phyloP scores from a whole-genome alignment of 1,284 basidiomycete genomes.

The Tilletia walkeri region DNA sequence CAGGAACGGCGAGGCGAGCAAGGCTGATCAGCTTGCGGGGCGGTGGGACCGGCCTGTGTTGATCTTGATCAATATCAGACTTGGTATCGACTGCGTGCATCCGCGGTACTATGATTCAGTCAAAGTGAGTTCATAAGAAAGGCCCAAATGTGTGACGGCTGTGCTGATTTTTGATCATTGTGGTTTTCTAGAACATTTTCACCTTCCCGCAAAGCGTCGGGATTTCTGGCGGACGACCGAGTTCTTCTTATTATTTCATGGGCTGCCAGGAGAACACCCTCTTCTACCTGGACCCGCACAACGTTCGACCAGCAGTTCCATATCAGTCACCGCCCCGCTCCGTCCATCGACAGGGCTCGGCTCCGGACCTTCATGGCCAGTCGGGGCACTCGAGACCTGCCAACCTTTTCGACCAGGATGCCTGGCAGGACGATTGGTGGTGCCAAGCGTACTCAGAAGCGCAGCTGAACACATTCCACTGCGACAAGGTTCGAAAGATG shows the following conservation, averaged over 20 bases:
- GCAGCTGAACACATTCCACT: conserved; percentile 86
- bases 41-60: conserved; percentile 82
- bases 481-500: conserved; percentile 90
- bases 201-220: conserved; percentile 92
- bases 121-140: conserved; percentile 64
- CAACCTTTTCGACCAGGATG: conserved; percentile 17
- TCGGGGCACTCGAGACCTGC: conserved; percentile 13
- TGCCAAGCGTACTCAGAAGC: conserved; percentile 65
- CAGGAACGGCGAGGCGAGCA: background rate
- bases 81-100: conserved; percentile 90
- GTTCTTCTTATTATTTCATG: conserved; percentile 95
- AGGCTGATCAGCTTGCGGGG: background rate
- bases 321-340: conserved; percentile 65
- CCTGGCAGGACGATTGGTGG: conserved; percentile 62
- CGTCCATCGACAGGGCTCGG: background rate
- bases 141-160: background rate
- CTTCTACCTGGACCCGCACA: conserved; percentile 95
- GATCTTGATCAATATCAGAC: conserved; percentile 77
- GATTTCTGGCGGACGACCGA: conserved; percentile 90
- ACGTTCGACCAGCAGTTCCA: conserved; percentile 76
- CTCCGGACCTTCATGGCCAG: conserved; percentile 1
- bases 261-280: conserved; percentile 70
- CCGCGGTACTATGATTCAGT: conserved; percentile 90
- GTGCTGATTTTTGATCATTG: background rate
- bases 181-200: conserved; percentile 68